phyloP scores from a whole-genome alignment of 108 stramenopile genomes.

The Cyclostephanos tholiformis region DNA sequence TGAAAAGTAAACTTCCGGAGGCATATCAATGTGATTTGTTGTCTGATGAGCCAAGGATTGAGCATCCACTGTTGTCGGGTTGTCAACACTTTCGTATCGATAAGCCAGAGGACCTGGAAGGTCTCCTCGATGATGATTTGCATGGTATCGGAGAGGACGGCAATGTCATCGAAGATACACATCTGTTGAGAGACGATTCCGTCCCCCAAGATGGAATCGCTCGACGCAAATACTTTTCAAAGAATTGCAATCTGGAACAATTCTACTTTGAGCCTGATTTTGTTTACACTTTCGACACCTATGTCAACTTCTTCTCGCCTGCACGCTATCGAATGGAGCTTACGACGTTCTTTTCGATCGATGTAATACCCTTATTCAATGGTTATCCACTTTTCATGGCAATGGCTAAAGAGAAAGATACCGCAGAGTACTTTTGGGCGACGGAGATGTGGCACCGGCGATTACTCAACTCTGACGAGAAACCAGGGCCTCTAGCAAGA shows the following conservation, averaged over 20 bases:
- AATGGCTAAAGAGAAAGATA: constrained; percentile 49
- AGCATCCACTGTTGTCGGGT: constrained; percentile 54
- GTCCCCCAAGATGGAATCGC: constrained; percentile 40
- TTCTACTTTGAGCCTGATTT: constrained; percentile 48
- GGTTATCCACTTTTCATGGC: constrained; percentile 52
- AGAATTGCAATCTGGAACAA: constrained; percentile 35
- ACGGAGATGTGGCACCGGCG: constrained; percentile 51
- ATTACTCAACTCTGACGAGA: constrained; percentile 36
- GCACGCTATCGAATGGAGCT: constrained; percentile 38
- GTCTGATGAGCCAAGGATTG: constrained; percentile 35
- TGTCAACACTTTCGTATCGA: constrained; percentile 55
- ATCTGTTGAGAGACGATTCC: constrained; percentile 24
- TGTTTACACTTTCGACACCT: constrained; percentile 55
- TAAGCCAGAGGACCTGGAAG: constrained; percentile 19
- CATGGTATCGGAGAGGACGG: constrained; percentile 32
- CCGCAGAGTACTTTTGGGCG: constrained; percentile 46
- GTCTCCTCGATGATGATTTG: constrained; percentile 9
- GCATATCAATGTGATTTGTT: constrained; percentile 53
- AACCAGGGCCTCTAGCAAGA: constrained; percentile 22
- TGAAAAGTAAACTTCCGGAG: constrained; percentile 45
- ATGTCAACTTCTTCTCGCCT: constrained; percentile 50
- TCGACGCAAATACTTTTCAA: constrained; percentile 50
- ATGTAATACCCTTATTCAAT: constrained; percentile 55
- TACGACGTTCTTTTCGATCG: constrained; percentile 46
- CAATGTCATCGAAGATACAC: constrained; percentile 44